A percentile compares a stretch with the other conserved stretches of the same genome.
phyloP scores from a whole-genome alignment of 2,329 filamentous ascomycete species.

The Monosporascus sp. region DNA sequence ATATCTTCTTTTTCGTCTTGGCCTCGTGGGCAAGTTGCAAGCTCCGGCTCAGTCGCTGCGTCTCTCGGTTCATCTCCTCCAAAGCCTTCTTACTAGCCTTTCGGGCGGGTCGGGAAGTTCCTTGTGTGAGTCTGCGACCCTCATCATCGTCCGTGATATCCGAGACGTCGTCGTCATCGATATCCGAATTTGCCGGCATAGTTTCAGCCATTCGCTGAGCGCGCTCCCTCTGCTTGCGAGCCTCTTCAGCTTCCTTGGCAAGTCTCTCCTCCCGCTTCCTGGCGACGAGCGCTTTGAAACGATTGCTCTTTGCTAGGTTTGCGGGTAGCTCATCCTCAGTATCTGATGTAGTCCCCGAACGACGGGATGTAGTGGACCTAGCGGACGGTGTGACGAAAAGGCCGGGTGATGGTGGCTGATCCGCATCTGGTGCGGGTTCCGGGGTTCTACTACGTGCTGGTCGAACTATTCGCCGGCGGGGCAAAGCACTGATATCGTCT shows the following conservation, averaged over 20 bases:
- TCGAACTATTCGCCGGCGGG: constrained; percentile 19
- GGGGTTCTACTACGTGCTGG: constrained; percentile 18
- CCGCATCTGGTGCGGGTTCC: constrained; percentile 20
- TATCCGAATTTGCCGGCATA: constrained; percentile 34
- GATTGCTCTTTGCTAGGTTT: constrained; percentile 43
- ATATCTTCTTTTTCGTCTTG: constrained; percentile 86
- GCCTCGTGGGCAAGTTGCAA: constrained; percentile 89
- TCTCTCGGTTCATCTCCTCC: constrained; percentile 92
- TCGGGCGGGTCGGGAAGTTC: constrained; percentile 61
- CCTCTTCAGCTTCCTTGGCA: constrained; percentile 58
- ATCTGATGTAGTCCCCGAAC: constrained; percentile 26
- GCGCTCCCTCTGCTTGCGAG: constrained; percentile 42
- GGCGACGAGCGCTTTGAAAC: constrained; percentile 68
- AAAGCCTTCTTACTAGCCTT: constrained; percentile 93
- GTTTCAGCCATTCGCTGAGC: constrained; percentile 35
- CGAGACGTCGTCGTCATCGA: constrained; percentile 51
- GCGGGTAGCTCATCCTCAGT: constrained; percentile 44
- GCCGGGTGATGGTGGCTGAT: constrained; percentile 40
- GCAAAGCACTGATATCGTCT: constrained; percentile 16
- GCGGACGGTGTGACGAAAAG: constrained; percentile 52
- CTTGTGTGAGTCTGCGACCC: constrained; percentile 64
- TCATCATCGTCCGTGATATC: constrained; percentile 58
- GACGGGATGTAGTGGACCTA: constrained; percentile 20
- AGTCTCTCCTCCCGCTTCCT: constrained; percentile 68
- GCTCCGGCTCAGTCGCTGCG: constrained; percentile 82